A percentile compares a stretch with the other conserved stretches of the same genome.
Evolutionary conservation across 495 filamentous ascomycete genomes (phyloP).

Genomic region (Copromyces sp.): DNA sequence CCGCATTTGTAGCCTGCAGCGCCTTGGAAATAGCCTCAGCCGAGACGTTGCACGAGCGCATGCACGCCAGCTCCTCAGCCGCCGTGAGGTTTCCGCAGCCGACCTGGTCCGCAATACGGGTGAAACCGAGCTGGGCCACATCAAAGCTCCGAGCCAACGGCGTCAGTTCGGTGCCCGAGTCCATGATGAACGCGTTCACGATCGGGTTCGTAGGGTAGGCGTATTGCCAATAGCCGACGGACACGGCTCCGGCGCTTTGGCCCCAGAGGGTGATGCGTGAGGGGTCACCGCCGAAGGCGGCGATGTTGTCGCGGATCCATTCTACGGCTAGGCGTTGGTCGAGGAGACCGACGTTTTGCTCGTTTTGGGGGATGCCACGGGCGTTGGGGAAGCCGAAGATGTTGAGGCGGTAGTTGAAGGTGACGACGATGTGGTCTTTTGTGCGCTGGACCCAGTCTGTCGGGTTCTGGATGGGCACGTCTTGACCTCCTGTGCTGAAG

Average conservation of each 20-base stretch:
- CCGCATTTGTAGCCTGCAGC: slow-evolving; percentile 25
- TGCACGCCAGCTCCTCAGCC: slow-evolving; percentile 31
- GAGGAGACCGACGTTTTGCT: slow-evolving; percentile 49
- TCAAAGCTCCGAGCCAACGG: slow-evolving; percentile 24
- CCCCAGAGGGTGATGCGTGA: slow-evolving; percentile 44
- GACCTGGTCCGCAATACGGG: slow-evolving; percentile 19
- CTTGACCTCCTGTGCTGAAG: slow-evolving; percentile 15
- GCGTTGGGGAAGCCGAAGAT: slow-evolving; percentile 51
- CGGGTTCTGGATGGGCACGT: slow-evolving; percentile 20
- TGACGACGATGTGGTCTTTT: slow-evolving; percentile 48
- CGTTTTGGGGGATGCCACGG: slow-evolving; percentile 13
- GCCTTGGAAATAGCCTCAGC: slow-evolving; percentile 22
- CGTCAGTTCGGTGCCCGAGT: slow-evolving; percentile 44
- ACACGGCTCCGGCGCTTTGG: slow-evolving; percentile 40
- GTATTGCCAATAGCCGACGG: slow-evolving; percentile 45
- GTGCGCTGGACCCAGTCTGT: slow-evolving; percentile 32
- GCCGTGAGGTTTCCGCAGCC: slow-evolving; percentile 33
- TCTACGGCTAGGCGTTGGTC: slow-evolving; percentile 55
- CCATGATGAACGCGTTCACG: slow-evolving; percentile 35
- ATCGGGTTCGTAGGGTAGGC: slow-evolving; percentile 39
- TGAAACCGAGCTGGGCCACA: slow-evolving; percentile 22
- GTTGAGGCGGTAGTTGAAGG: slow-evolving; percentile 56
- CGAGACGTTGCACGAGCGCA: slow-evolving; percentile 27
- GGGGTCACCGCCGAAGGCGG: slow-evolving; percentile 50
- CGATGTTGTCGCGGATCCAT: slow-evolving; percentile 48